Evolutionary conservation across 176 grass and related monocot species (phyloP), one percentile per base, ranked within the genome.

Genomic region (Hyparrhenia diplandra): DNA sequence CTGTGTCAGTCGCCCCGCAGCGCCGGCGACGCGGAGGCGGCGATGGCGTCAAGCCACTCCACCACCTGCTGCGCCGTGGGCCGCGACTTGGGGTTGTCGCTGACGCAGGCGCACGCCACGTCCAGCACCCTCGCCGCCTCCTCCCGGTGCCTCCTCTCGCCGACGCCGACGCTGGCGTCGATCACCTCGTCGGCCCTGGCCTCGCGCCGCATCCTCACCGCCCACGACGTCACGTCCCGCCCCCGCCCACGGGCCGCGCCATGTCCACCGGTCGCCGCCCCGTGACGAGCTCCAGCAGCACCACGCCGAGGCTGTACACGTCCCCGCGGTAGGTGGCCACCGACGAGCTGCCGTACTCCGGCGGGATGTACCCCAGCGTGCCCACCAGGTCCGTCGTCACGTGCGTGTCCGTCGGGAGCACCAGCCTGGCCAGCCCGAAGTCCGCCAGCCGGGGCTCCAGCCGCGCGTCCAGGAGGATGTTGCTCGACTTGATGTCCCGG

Each of bases 401-500:
- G 63, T 92, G 93, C 51, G 89, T 85, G 55, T 81, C 88, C 68
- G 74, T 66, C 61, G 41, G 71, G 18, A 76, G 83, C 43, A 90
- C 79, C 10, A 80, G 54, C 46, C 90, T 54, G 0, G 93, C 90
- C 30, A 92, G 76, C 0, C 93, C 93, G 82, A 96, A 96, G 76
- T 96, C 93, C 14, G 88, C 71, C 14, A 96, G 89, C 71, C 86
- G 75, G 1, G 87, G 79, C 49, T 67, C 88, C 82, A 93, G 60
- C 12, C 1, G 9, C 12, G 71, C 90, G 76, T 90, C 93, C 4
- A 96, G 93, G 18, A 96, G 87, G 67, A 96, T 91, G 90, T 96
- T 96, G 85, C 88, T 90, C 13, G 93, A 85, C 85, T 96, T 96
- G 85, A 96, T 72, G 85, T 96, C 93, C 18, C 90, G 82, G 83